Percentiles rank a stretch among this genome's conserved stretches.
These are phyloP conservation scores for Davidsoniella australis DNA, from an alignment of 2,329 filamentous ascomycete species.

Conservation along the genomic window DNA sequence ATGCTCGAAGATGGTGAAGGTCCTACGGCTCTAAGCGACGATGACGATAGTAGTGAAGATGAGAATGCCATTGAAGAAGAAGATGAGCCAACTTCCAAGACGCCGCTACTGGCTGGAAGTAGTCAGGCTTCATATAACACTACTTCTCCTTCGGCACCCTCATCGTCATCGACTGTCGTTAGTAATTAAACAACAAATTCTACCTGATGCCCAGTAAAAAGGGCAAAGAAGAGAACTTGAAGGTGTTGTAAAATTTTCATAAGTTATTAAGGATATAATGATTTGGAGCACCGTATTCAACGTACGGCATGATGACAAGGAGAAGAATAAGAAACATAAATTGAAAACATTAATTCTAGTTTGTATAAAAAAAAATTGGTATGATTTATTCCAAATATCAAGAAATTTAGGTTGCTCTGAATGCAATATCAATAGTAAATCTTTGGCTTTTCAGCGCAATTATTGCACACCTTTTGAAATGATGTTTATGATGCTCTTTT, in stretches of 20 bases:
- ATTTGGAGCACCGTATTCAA: too few relatives aligned
- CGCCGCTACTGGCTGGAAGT: slow-evolving; percentile 6
- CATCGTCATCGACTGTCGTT: not conserved
- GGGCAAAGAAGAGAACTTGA: too few relatives aligned
- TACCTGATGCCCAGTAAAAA: too few relatives aligned
- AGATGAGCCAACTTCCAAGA: slow-evolving; percentile 6
- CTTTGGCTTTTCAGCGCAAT: not conserved
- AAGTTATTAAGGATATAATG: too few relatives aligned
- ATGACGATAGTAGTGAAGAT: slow-evolving; percentile 20
- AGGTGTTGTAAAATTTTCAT: too few relatives aligned
- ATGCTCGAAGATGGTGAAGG: slow-evolving; percentile 61
- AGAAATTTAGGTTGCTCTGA: not conserved
- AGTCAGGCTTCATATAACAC: slow-evolving; percentile 1
- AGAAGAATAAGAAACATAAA: too few relatives aligned
- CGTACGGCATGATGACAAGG: too few relatives aligned
- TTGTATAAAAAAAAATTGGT: too few relatives aligned
- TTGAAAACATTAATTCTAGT: too few relatives aligned
- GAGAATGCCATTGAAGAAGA: slow-evolving; percentile 13
- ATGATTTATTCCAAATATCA: too few relatives aligned
- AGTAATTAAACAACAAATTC: not conserved
- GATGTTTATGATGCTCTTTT: not conserved
- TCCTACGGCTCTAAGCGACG: slow-evolving; percentile 26
- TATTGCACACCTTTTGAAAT: not conserved
- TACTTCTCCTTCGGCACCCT: not conserved
- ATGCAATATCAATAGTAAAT: not conserved